Base-by-base conservation (phyloP, 2,329 filamentous ascomycete genomes). In the Cytospora leucostoma region DNA sequence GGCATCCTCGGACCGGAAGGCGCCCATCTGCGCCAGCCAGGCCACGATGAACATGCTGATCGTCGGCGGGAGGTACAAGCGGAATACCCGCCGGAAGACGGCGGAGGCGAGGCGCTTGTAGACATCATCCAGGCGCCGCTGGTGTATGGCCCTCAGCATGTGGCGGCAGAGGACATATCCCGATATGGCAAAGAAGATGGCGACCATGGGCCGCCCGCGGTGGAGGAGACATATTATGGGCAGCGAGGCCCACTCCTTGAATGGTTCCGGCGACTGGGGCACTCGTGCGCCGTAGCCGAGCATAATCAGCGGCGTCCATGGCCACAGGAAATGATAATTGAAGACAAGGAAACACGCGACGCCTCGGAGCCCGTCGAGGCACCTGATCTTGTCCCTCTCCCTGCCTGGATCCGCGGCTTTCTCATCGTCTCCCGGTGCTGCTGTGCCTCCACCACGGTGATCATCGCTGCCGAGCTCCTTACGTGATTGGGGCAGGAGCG, bases 181-280 rank as follows among this genome's bases (percentile, higher is more conserved):
- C 0, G 76, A 78, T 34, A 78, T 77, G 67, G 75, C 76, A 56
- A 79, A 79, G 70, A 79, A 79, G 47, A 79, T 76, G 59, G 76
- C 74, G 6, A 78, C 76, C 76, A 78, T 78, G 12, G 76, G 72
- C 6, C 75, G 72, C 4, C 77, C 77, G 47, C 76, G 74, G 59
- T 78, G 74, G 65, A 77, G 55, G 3, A 78, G 72, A 54, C 76
- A 77, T 35, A 78, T 53, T 61, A 78, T 77, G n/a, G 77, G 77
- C 54, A 78, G 61, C 7, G 74, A 73, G 4, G 69, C 66, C 71
- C 70, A 73, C 17, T 68, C 68, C 47, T 62, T 68, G 67, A 76
- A 73, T 0, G 75, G 74, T 65, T 75, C 74, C 1, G 74, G 72
- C 1, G 76, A 69, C 33, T 71, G 69, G 0, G 76, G 76, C 1